Evolutionary conservation across 306 rosid genomes (phyloP).

Genomic region (Clitoria ternatea): DNA sequence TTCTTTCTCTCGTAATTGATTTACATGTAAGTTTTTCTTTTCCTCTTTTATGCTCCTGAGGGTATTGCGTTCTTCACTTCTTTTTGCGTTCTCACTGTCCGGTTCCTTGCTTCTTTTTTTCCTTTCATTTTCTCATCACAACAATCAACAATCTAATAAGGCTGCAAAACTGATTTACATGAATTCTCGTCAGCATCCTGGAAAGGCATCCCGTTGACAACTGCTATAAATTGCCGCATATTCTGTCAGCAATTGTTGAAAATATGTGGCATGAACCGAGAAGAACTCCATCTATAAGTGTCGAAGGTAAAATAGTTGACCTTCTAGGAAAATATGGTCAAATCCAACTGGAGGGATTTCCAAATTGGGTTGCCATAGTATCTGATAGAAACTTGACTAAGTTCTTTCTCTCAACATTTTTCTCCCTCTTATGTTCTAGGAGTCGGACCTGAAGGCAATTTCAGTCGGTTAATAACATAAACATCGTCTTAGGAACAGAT

Average conservation of each 20-base stretch:
- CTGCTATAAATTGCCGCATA: no score
- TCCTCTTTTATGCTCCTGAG: no score
- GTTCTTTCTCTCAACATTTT: slow-evolving; percentile 52
- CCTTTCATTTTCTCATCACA: no score
- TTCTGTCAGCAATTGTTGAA: background rate
- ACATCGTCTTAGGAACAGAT: slow-evolving; percentile 13
- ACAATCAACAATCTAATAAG: background rate
- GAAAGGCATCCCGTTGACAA: slow-evolving; percentile 11
- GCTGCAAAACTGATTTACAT: slow-evolving; percentile 28
- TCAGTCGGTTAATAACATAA: slow-evolving; percentile 4
- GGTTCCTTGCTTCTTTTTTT: no score
- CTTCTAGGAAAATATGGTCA: slow-evolving; percentile 23
- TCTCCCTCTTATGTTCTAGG: slow-evolving; percentile 83
- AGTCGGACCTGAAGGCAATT: slow-evolving; percentile 73
- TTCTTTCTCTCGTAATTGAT: no score
- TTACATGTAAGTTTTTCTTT: no score
- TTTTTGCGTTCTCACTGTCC: no score
- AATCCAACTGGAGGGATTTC: slow-evolving; percentile 78
- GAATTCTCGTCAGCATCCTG: background rate
- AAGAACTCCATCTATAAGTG: slow-evolving; percentile 1
- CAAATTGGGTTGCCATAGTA: slow-evolving; percentile 73
- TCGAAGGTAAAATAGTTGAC: slow-evolving; percentile 16
- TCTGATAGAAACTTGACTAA: slow-evolving; percentile 64
- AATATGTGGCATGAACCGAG: slow-evolving; percentile 1
- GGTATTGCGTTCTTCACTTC: no score